These are phyloP conservation scores for Cardamine resedifolia DNA, from an alignment of 345 rosid species.

Conservation along the genomic window DNA sequence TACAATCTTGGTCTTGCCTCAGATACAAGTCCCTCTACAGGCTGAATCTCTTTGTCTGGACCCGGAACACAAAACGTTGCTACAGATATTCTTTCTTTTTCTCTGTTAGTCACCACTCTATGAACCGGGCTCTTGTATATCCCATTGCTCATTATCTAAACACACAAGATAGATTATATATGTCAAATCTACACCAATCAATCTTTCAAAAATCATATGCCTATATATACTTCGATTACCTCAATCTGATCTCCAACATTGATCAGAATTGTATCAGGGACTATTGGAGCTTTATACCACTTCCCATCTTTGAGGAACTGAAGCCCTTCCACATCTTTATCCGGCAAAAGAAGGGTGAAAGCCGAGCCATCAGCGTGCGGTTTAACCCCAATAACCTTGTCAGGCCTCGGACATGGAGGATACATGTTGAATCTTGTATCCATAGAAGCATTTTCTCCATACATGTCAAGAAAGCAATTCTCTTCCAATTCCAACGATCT, in stretches of 20 bases:
- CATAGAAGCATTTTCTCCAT: conserved; percentile 42
- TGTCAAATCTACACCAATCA: conserved; percentile 8
- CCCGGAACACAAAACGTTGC: conserved; percentile 52
- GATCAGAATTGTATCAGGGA: conserved; percentile 49
- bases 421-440: conserved; percentile 56
- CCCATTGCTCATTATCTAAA: conserved; percentile 63
- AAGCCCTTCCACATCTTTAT: conserved; percentile 56
- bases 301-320: conserved; percentile 49
- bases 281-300: conserved; percentile 51
- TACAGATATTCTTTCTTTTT: conserved; percentile 50
- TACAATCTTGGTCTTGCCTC: conserved; percentile 52
- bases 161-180: neutral
- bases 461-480: conserved; percentile 45
- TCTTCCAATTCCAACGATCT: conserved; percentile 50
- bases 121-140: conserved; percentile 56
- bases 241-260: conserved; percentile 58
- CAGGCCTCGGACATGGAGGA: conserved; percentile 64
- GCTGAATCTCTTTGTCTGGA: conserved; percentile 40
- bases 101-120: conserved; percentile 50
- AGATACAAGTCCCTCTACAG: conserved; percentile 35
- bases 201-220: neutral
- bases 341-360: conserved; percentile 53
- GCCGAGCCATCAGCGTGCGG: conserved; percentile 65
- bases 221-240: conserved; percentile 31
- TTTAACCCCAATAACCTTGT: conserved; percentile 49